These are phyloP conservation scores for Echium plantagineum DNA, from an alignment of 257 asterid species.

Conservation along the genomic window DNA sequence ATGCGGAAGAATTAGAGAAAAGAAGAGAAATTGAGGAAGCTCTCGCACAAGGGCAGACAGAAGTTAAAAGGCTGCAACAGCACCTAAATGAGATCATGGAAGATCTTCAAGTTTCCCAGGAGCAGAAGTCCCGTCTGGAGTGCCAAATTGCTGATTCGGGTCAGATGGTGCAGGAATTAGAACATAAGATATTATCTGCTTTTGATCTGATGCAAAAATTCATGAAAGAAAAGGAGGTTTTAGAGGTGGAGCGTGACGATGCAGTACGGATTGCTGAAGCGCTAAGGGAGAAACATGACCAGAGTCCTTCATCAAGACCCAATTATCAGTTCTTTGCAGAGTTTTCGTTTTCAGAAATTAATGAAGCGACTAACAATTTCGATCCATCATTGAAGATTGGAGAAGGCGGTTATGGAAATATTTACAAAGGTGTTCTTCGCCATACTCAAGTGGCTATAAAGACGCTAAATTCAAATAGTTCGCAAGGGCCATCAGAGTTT, in stretches of 20 bases:
- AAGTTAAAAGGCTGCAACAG: slow-evolving; percentile 38
- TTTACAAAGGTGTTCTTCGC: slow-evolving; percentile 60
- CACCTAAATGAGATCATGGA: slow-evolving; percentile 32
- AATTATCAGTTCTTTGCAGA: slow-evolving; percentile 49
- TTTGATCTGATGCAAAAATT: slow-evolving; percentile 66
- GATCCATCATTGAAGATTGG: slow-evolving; percentile 57
- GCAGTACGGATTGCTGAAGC: slow-evolving; percentile 55
- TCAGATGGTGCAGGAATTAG: slow-evolving; percentile 49
- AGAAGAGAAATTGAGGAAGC: slow-evolving; percentile 67
- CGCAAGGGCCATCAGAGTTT: slow-evolving; percentile 71
- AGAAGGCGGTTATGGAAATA: slow-evolving; percentile 82
- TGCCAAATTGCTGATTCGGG: slow-evolving; percentile 45
- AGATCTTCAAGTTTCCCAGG: slow-evolving; percentile 40
- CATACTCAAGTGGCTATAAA: slow-evolving; percentile 81
- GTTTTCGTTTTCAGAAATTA: slow-evolving; percentile 58
- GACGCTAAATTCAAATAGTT: slow-evolving; percentile 54
- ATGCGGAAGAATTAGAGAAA: slow-evolving; percentile 41
- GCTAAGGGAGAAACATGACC: slow-evolving; percentile 39
- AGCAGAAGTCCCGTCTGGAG: slow-evolving; percentile 46
- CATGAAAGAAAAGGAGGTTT: slow-evolving; percentile 67
- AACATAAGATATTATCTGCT: slow-evolving; percentile 66
- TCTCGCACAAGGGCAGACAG: slow-evolving; percentile 39
- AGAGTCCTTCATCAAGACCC: slow-evolving; percentile 41
- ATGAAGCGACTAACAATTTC: slow-evolving; percentile 61
- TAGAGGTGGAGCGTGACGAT: slow-evolving; percentile 57